Evolutionary conservation across 1,284 basidiomycete species (phyloP), one percentile per base, ranked within the genome.

Genomic region (Pyrrhoderma noxium): DNA sequence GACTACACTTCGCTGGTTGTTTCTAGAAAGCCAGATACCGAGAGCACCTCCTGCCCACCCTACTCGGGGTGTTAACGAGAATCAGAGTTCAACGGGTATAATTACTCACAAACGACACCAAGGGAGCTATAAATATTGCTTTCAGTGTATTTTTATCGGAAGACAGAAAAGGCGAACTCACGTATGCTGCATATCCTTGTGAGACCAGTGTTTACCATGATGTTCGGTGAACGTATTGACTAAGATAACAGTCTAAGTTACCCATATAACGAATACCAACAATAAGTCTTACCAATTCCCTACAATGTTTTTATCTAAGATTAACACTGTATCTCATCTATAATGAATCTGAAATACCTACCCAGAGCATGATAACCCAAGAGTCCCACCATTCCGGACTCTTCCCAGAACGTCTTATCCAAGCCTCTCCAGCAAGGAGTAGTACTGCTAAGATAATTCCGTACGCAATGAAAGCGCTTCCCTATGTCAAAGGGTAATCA

Each of bases 161-260:
- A 45, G 34, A 13, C 8, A 54, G 56, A 35, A 42, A 60, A 5
- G 11, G 27, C 27, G 60, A 59, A 72, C 75, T 66, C 69, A 85
- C 79, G 91, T 94, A 65, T 96, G 92, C 62, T 96, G 93, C 85
- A 95, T 87, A 64, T 96, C 90, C 66, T 95, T 94, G 57, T 86
- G 85, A 8, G 89, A 89, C 91, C 91, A 93, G 1, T 63, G 66
- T 18, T 74, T 73, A 19, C 90, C 90, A 51, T 80, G 86, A 62
- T 93, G 90, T 63, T 95, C 91, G 1, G 93, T 96, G 63, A 97
- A 96, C 0, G 93, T 94, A 61, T 97, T 97, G 53, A 97, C 85
- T 74, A 58, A 23, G 53, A 38, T 47, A 72, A 25, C 46, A 47
- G 35, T 8, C 31, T 40, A 5, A 40, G n/a, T 16, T 40, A 22